These are phyloP conservation scores for Myrmaecium sp. DNA, from an alignment of 2,329 filamentous ascomycete species.

Conservation along the genomic window DNA sequence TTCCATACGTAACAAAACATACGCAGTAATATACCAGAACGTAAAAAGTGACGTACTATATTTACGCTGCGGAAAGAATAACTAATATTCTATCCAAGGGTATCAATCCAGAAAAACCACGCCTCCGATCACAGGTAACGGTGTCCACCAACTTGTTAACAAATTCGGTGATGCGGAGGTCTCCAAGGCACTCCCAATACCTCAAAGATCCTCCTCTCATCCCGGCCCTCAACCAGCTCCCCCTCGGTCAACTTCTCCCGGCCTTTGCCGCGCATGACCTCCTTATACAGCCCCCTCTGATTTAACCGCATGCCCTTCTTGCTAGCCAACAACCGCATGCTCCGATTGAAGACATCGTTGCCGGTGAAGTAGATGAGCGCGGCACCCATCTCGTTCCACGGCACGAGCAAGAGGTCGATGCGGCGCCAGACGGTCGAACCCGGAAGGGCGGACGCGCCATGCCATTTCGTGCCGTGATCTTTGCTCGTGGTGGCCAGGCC, in stretches of 20 bases:
- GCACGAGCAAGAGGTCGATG: constrained; percentile 73
- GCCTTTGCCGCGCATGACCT: constrained; percentile 44
- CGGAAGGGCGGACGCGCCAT: constrained; percentile 65
- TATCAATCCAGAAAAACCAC: no score
- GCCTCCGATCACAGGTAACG: no score
- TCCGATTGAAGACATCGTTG: constrained; percentile 87
- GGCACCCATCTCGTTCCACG: constrained; percentile 61
- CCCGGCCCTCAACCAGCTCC: constrained; percentile 51
- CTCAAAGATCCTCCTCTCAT: constrained; percentile 70
- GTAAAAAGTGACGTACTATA: no score
- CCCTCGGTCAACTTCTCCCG: constrained; percentile 49
- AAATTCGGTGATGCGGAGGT: constrained; percentile 59
- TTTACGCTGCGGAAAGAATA: no score
- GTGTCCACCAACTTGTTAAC: no score
- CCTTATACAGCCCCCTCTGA: constrained; percentile 60
- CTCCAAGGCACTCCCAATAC: constrained; percentile 72
- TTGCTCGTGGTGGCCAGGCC: constrained; percentile 44
- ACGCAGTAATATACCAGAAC: no score
- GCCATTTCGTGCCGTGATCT: constrained; percentile 61
- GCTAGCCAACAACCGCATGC: constrained; percentile 60
- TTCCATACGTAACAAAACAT: no score
- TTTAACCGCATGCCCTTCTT: constrained; percentile 75
- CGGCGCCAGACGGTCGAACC: constrained; percentile 48
- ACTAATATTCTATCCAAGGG: no score
- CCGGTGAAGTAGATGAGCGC: constrained; percentile 92